Conservation (phyloP, 805 yeast genomes). For the Ogataea pignaliae region DNA sequence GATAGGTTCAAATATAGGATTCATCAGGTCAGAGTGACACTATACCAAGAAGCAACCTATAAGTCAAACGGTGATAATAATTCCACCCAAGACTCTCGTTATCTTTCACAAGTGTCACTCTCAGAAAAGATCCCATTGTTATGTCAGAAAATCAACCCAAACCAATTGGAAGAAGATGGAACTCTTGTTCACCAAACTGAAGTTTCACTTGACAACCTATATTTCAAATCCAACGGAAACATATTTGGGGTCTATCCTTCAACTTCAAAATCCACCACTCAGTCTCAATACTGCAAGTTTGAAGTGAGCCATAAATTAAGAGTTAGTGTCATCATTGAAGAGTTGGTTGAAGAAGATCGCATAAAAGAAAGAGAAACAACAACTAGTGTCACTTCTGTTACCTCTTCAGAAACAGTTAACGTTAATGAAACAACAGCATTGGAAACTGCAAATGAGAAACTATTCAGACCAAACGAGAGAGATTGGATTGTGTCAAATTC, state of each 20-base stretch:
- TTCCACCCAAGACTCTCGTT: not conserved
- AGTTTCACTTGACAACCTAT: constrained; percentile 5
- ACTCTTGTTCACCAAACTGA: constrained; percentile 3
- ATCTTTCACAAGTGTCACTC: constrained; percentile 5
- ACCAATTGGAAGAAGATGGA: constrained; percentile 3
- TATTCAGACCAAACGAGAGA: not conserved
- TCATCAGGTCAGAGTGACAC: constrained; percentile 16
- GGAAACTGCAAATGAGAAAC: not conserved
- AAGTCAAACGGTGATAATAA: not conserved
- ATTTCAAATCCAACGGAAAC: constrained; percentile 2
- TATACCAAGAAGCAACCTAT: constrained; percentile 23
- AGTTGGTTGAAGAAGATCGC: not conserved
- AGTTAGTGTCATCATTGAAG: constrained; percentile 4
- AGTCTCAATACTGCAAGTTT: constrained; percentile 11
- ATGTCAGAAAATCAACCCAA: constrained; percentile 1
- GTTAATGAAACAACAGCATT: constrained; percentile 2
- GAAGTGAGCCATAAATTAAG: constrained; percentile 21
- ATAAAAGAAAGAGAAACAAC: not conserved
- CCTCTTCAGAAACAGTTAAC: constrained; percentile 5
- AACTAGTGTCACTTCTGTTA: constrained; percentile 3
- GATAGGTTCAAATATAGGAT: constrained; percentile 13
- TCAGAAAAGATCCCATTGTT: constrained; percentile 17
- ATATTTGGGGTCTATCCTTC: constrained; percentile 19
- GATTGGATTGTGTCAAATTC: constrained; percentile 19
- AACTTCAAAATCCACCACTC: constrained; percentile 8